A percentile compares a stretch with the other conserved stretches of the same genome.
phyloP scores from a whole-genome alignment of 2,329 filamentous ascomycete species.

The Curvularia sp. region DNA sequence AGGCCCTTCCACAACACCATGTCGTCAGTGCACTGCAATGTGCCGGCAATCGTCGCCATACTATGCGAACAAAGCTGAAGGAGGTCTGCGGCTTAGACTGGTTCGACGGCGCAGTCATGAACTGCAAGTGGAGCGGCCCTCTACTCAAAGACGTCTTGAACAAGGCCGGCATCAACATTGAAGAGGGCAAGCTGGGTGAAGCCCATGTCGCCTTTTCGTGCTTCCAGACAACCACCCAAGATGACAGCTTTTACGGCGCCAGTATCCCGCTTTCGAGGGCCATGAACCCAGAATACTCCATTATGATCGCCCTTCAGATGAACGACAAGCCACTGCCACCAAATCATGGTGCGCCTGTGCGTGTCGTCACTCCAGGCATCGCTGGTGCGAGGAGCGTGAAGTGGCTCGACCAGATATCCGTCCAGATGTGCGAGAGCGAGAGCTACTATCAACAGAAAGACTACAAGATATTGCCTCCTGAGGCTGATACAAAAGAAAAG shows the following conservation, averaged over 20 bases:
- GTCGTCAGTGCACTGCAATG: slow-evolving; percentile 67
- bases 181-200: slow-evolving; percentile 36
- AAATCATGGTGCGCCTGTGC: slow-evolving; percentile 62
- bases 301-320: slow-evolving; percentile 52
- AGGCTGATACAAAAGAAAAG: slow-evolving; percentile 57
- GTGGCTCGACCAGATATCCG: slow-evolving; percentile 63
- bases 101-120: slow-evolving; percentile 68
- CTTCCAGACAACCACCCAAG: slow-evolving; percentile 60
- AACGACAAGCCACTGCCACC: slow-evolving; percentile 58
- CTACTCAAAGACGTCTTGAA: slow-evolving; percentile 61
- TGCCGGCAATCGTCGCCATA: slow-evolving; percentile 66
- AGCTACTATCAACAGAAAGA: slow-evolving; percentile 67
- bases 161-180: slow-evolving; percentile 53
- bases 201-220: slow-evolving; percentile 65
- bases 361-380: slow-evolving; percentile 61
- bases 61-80: slow-evolving; percentile 66
- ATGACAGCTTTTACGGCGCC: slow-evolving; percentile 66
- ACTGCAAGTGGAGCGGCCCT: slow-evolving; percentile 63
- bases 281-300: slow-evolving; percentile 27
- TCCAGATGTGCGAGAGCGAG: slow-evolving; percentile 59
- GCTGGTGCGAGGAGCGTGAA: slow-evolving; percentile 63
- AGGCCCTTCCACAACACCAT: slow-evolving; percentile 60
- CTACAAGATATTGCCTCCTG: slow-evolving; percentile 66
- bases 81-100: slow-evolving; percentile 68
- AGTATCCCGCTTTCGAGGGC: slow-evolving; percentile 55